phyloP scores from a whole-genome alignment of 179 eudicot genomes.

The Gypsophila paniculata region DNA sequence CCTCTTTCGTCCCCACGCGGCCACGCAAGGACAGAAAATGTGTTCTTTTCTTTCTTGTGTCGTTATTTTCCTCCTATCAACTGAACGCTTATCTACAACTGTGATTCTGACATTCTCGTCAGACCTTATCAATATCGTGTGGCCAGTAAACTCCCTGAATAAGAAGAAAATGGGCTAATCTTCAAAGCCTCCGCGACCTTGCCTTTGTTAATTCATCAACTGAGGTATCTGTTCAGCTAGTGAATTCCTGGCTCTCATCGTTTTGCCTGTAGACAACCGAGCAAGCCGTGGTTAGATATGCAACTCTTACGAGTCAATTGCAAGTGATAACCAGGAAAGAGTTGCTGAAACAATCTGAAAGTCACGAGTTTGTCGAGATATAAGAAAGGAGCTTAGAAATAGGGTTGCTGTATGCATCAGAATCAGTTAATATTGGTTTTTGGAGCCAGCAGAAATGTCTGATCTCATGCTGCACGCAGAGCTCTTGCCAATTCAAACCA shows the following conservation, averaged over 20 bases:
- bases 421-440: no score
- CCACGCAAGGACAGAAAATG: constrained; percentile 19
- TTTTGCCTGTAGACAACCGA: constrained; percentile 28
- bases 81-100: constrained; percentile 26
- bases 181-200: constrained; percentile 3
- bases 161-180: neutral
- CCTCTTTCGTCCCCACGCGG: constrained; percentile 25
- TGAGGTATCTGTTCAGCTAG: neutral
- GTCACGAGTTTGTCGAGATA: neutral
- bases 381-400: no score
- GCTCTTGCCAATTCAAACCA: neutral
- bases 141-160: constrained; percentile 19
- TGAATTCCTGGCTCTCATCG: constrained; percentile 2
- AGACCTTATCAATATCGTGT: constrained; percentile 30
- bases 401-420: no score
- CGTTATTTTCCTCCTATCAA: constrained; percentile 10
- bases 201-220: neutral
- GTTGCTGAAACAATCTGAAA: neutral
- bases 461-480: no score
- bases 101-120: constrained; percentile 6
- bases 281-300: neutral
- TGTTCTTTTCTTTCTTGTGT: constrained; percentile 7
- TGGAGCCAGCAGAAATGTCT: no score
- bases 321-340: neutral
- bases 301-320: neutral